These are phyloP conservation scores for Coemansia reversa DNA, from an alignment of 192 early-diverging fungal genomes.

Conservation along the genomic window DNA sequence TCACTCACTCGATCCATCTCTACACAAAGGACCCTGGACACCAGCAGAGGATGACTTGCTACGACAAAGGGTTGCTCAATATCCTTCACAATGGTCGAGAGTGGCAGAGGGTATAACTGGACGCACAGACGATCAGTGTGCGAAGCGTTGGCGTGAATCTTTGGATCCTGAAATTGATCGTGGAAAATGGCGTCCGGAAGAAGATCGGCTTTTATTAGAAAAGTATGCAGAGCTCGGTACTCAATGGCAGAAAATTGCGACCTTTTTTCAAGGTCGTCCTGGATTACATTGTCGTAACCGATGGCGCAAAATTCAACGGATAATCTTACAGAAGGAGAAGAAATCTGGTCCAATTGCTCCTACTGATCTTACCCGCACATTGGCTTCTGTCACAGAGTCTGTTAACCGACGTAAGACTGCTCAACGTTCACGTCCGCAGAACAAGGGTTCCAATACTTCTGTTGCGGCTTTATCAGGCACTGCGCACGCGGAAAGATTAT, in stretches of 20 bases:
- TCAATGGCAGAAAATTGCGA: slow-evolving; percentile 79
- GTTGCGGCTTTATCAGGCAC: not conserved
- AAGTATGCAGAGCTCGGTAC: slow-evolving; percentile 67
- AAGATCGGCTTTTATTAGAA: slow-evolving; percentile 62
- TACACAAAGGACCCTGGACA: slow-evolving; percentile 81
- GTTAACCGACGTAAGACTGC: slow-evolving; percentile 51
- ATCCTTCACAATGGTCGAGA: slow-evolving; percentile 78
- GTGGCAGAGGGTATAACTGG: slow-evolving; percentile 77
- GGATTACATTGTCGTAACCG: slow-evolving; percentile 78
- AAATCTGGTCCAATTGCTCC: slow-evolving; percentile 27
- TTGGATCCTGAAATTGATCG: slow-evolving; percentile 80
- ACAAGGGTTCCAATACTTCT: not conserved
- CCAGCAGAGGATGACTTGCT: slow-evolving; percentile 73
- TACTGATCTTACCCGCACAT: slow-evolving; percentile 21
- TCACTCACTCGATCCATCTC: slow-evolving; percentile 71
- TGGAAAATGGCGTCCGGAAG: slow-evolving; percentile 67
- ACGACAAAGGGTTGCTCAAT: slow-evolving; percentile 65
- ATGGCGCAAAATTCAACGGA: slow-evolving; percentile 73
- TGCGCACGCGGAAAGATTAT: not conserved
- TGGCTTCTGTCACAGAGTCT: slow-evolving; percentile 50
- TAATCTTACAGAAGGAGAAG: slow-evolving; percentile 49
- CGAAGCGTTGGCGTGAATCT: slow-evolving; percentile 85
- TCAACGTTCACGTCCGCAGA: slow-evolving; percentile 36
- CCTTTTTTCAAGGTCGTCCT: slow-evolving; percentile 70
- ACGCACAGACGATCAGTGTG: slow-evolving; percentile 85